These are phyloP conservation scores for Phyllosticta citriasiana DNA, from an alignment of 2,329 filamentous ascomycete species.

Conservation along the genomic window DNA sequence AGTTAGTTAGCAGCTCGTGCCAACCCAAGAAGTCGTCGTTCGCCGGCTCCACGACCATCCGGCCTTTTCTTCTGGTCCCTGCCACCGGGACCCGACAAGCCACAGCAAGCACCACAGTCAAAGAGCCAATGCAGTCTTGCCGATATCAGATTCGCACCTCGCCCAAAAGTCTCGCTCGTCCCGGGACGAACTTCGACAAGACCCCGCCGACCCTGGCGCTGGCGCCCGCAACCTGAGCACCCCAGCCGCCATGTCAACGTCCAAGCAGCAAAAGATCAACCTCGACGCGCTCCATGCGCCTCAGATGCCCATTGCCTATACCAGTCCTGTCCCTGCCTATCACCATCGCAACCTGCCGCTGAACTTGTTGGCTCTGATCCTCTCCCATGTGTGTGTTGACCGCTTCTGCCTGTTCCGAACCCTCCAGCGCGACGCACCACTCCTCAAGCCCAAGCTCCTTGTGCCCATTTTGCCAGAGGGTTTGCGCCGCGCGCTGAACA, in stretches of 20 bases:
- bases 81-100: not conserved
- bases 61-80: not conserved
- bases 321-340: conserved; percentile 5
- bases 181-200: not conserved
- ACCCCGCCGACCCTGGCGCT: not conserved
- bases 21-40: not conserved
- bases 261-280: conserved; percentile 3
- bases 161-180: not conserved
- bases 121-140: not conserved
- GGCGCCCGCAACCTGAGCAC: not conserved
- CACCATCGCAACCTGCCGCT: conserved; percentile 40
- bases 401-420: not conserved
- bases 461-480: not conserved
- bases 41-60: not conserved
- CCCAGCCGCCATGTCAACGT: not conserved
- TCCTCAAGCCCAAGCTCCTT: not conserved
- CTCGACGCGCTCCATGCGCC: not conserved
- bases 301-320: conserved; percentile 7
- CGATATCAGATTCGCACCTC: not conserved
- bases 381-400: conserved; percentile 38
- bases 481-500: not conserved
- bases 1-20: too few relatives aligned
- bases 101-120: not conserved
- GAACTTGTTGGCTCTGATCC: conserved; percentile 48
- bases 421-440: not conserved